phyloP scores from a whole-genome alignment of 169 alveolate genomes.

The Eimeria maxima region DNA sequence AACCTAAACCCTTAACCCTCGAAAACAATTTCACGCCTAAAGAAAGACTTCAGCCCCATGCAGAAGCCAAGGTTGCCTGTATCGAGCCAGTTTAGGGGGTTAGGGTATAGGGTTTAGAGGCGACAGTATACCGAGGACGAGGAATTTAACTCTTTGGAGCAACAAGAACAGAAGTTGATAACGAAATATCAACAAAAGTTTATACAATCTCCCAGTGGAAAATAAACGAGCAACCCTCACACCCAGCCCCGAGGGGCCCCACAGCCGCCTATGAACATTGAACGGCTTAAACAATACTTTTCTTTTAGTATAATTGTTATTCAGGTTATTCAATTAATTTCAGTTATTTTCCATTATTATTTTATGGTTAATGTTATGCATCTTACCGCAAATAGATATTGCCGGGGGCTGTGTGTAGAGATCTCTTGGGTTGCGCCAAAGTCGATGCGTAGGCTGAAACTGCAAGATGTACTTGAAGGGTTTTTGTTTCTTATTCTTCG shows the following conservation, averaged over 20 bases:
- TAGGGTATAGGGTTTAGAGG: not conserved
- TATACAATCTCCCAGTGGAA: not conserved
- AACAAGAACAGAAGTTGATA: too few relatives aligned
- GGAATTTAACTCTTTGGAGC: not conserved
- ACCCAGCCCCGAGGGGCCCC: not conserved
- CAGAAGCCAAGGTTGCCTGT: not conserved
- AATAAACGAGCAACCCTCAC: not conserved
- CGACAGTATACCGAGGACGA: not conserved
- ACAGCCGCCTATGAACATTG: not conserved
- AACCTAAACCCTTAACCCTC: not conserved
- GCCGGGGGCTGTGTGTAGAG: too few relatives aligned
- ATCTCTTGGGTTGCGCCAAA: too few relatives aligned
- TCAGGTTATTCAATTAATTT: too few relatives aligned
- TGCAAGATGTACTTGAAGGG: too few relatives aligned
- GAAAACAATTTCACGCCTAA: not conserved
- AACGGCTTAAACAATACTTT: not conserved
- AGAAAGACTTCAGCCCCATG: not conserved
- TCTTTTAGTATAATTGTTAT: too few relatives aligned
- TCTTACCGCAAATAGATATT: too few relatives aligned
- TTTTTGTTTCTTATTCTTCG: too few relatives aligned
- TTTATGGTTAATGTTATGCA: too few relatives aligned
- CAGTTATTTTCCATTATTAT: too few relatives aligned
- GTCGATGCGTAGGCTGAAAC: too few relatives aligned
- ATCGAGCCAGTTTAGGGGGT: not conserved
- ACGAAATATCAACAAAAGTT: not conserved